Evolutionary conservation across 2,329 filamentous ascomycete species (phyloP).

Genomic region (Ceratocystis lukuohia): DNA sequence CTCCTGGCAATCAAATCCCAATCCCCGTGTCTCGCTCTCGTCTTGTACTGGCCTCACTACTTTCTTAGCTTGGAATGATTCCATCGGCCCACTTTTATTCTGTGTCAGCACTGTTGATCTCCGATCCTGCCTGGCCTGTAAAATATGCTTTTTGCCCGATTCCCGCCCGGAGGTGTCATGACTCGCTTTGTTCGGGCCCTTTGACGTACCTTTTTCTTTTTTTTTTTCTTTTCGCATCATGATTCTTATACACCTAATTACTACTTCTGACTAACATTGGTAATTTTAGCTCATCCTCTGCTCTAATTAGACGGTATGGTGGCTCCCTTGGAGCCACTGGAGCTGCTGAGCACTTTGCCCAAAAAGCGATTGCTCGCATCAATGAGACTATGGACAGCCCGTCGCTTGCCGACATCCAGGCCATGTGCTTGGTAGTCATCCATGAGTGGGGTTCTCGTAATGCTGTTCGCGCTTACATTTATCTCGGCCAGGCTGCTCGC

Average conservation of each 20-base stretch:
- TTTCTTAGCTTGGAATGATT: not conserved
- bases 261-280: not conserved
- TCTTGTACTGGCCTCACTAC: not conserved
- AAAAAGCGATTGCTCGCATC: constrained; percentile 43
- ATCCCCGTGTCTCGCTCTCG: not conserved
- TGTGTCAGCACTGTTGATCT: constrained; percentile 7
- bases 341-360: constrained; percentile 46
- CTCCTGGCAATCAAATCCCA: not conserved
- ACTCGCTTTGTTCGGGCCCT: not conserved
- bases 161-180: not conserved
- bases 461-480: constrained; percentile 49
- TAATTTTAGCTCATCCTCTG: constrained; percentile 37
- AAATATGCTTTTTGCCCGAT: not conserved
- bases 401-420: constrained; percentile 47
- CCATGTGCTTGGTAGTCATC: constrained; percentile 46
- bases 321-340: constrained; percentile 36
- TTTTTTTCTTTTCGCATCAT: not conserved
- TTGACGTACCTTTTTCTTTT: not conserved
- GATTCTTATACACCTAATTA: not conserved
- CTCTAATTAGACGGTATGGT: constrained; percentile 45
- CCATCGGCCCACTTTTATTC: constrained; percentile 14
- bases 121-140: not conserved
- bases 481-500: constrained; percentile 48
- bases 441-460: constrained; percentile 51
- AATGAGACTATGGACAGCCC: constrained; percentile 47